phyloP scores from a whole-genome alignment of 306 rosid species.

The Prunus dulcis region DNA sequence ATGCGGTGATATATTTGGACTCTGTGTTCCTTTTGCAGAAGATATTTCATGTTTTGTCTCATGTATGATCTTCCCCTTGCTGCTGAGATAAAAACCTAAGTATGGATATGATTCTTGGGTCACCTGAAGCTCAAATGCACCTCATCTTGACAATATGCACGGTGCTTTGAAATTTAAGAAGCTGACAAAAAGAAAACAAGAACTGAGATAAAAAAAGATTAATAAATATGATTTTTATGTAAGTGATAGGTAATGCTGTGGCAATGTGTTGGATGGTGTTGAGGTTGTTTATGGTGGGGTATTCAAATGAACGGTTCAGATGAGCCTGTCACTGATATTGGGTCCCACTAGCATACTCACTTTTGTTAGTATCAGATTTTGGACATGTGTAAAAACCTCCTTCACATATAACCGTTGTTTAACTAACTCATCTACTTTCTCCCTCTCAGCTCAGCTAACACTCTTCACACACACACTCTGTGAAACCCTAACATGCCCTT shows the following conservation, averaged over 20 bases:
- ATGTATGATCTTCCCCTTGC: not conserved
- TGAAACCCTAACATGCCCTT: constrained; percentile 28
- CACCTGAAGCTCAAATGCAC: not conserved
- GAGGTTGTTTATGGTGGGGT: not conserved
- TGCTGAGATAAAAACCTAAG: not conserved
- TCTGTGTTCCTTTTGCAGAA: not conserved
- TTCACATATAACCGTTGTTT: constrained; percentile 38
- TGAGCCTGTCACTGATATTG: not conserved
- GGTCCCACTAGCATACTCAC: not conserved
- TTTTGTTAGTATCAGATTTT: not conserved
- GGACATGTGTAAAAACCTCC: constrained; percentile 54
- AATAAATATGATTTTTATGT: no score
- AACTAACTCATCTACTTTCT: not conserved
- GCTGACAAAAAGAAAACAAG: no score
- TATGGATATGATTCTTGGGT: not conserved
- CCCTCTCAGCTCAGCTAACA: not conserved
- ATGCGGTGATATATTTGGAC: not conserved
- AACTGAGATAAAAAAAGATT: no score
- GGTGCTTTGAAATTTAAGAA: not conserved
- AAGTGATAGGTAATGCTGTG: no score
- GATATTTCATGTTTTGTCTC: not conserved
- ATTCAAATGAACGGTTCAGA: not conserved
- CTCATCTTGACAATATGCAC: not conserved
- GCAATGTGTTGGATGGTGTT: no score
- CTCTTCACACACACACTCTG: not conserved